Conservation (phyloP, 2,329 filamentous ascomycete species). For the Boeremia lycopersici region DNA sequence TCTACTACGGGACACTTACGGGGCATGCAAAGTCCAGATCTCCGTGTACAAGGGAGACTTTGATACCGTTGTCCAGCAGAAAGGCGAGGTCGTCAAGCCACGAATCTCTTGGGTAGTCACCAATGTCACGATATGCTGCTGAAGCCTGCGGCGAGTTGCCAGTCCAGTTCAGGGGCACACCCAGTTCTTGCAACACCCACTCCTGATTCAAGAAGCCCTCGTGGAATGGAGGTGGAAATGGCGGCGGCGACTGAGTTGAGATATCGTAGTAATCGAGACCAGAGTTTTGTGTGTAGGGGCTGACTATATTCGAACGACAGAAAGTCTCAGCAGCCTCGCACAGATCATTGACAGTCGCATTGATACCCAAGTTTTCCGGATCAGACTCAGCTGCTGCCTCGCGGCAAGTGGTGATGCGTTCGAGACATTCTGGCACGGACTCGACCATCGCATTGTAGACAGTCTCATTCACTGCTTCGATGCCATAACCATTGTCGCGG, state of each 20-base stretch:
- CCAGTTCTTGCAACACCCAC: conserved; percentile 62
- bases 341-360: conserved; percentile 46
- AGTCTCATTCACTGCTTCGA: conserved; percentile 53
- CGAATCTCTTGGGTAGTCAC: conserved; percentile 53
- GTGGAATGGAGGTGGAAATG: conserved; percentile 27
- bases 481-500: conserved; percentile 61
- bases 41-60: conserved; percentile 26
- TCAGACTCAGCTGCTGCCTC: conserved; percentile 24
- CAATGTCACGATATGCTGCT: conserved; percentile 33
- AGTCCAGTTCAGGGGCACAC: conserved; percentile 60
- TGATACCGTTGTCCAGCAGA: conserved; percentile 54
- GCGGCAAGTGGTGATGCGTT: conserved; percentile 18
- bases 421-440: conserved; percentile 21
- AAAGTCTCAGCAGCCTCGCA: conserved; percentile 59
- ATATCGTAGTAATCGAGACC: conserved; percentile 30
- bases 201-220: conserved; percentile 51
- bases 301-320: conserved; percentile 25
- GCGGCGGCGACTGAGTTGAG: conserved; percentile 22
- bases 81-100: conserved; percentile 44
- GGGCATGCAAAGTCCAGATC: conserved; percentile 54
- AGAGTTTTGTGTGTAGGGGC: conserved; percentile 22
- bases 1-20: not conserved
- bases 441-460: conserved; percentile 23
- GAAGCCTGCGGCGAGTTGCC: conserved; percentile 24
- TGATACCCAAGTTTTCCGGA: conserved; percentile 46